Percentiles rank a stretch among this genome's conserved stretches.
Evolutionary conservation across 1,139 yeast species (phyloP).

Genomic region (Hemisphaericaspora xylofermentans): DNA sequence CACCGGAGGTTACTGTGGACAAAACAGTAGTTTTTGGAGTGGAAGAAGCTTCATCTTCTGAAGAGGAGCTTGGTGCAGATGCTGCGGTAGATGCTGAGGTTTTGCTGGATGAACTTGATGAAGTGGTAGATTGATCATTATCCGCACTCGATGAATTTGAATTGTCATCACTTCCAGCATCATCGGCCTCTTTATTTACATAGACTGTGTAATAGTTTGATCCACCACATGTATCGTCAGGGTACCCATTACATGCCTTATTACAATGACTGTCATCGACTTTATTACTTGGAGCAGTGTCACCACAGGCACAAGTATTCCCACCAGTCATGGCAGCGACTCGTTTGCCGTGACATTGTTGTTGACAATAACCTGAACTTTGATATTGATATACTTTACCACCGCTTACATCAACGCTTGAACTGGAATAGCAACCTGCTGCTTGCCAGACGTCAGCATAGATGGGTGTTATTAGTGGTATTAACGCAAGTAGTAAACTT

Average conservation of each 20-base stretch:
- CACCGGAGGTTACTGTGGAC: conserved; percentile 24
- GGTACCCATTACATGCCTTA: conserved; percentile 55
- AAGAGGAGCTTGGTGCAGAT: conserved; percentile 12
- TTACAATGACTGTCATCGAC: conserved; percentile 44
- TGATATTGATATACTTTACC: conserved; percentile 44
- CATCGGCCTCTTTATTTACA: conserved; percentile 28
- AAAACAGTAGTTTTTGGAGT: conserved; percentile 15
- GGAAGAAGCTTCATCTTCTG: conserved; percentile 11
- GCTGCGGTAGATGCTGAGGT: conserved; percentile 13
- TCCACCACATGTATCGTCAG: conserved; percentile 66
- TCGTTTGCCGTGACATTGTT: conserved; percentile 41
- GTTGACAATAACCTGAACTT: conserved; percentile 51
- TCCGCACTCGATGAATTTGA: conserved; percentile 10
- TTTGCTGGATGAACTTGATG: conserved; percentile 10
- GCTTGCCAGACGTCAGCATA: conserved; percentile 18
- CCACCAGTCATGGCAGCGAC: conserved; percentile 59
- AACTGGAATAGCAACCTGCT: conserved; percentile 36
- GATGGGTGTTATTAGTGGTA: conserved; percentile 8
- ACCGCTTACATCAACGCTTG: conserved; percentile 24
- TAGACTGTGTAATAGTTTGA: conserved; percentile 48
- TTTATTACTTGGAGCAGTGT: conserved; percentile 36
- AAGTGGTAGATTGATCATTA: conserved; percentile 12
- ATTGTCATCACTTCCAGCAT: conserved; percentile 16
- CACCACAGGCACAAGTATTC: conserved; percentile 61
- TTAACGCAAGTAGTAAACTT: background rate